phyloP scores from a whole-genome alignment of 1,284 basidiomycete genomes.

The Athelia psychrophila region DNA sequence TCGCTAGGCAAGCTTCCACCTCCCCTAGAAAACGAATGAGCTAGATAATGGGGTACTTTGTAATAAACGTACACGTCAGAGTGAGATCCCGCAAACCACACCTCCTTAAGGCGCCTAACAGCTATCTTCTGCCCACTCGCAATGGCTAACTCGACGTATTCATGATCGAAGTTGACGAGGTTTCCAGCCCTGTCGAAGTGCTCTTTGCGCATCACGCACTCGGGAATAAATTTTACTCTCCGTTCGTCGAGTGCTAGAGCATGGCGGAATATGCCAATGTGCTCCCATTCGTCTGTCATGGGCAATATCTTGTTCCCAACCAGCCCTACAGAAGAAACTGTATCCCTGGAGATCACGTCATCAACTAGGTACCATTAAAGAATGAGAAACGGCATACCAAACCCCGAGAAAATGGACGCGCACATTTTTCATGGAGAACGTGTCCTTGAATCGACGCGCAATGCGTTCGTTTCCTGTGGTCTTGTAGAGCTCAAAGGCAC shows the following conservation, averaged over 20 bases:
- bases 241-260: constrained; percentile 19
- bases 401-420: constrained; percentile 22
- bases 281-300: constrained; percentile 2
- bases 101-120: not conserved
- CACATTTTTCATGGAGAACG: not conserved
- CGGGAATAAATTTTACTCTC: constrained; percentile 27
- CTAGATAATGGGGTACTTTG: not conserved
- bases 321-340: constrained; percentile 11
- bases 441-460: not conserved
- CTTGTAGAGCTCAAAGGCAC: not conserved
- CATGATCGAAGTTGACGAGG: not conserved
- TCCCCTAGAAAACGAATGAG: not conserved
- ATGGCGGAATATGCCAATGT: not conserved
- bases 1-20: constrained; percentile 1
- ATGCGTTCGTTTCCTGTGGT: not conserved
- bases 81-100: constrained; percentile 4
- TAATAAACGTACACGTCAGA: constrained; percentile 1
- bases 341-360: constrained; percentile 4
- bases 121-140: not conserved
- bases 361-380: not conserved
- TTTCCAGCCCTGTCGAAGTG: not conserved
- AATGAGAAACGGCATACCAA: constrained; percentile 11
- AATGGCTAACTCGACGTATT: not conserved
- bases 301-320: constrained; percentile 13
- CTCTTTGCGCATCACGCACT: constrained; percentile 7